Base-by-base conservation (phyloP, 2,329 filamentous ascomycete species). In the Blastomyces gilchristii region DNA sequence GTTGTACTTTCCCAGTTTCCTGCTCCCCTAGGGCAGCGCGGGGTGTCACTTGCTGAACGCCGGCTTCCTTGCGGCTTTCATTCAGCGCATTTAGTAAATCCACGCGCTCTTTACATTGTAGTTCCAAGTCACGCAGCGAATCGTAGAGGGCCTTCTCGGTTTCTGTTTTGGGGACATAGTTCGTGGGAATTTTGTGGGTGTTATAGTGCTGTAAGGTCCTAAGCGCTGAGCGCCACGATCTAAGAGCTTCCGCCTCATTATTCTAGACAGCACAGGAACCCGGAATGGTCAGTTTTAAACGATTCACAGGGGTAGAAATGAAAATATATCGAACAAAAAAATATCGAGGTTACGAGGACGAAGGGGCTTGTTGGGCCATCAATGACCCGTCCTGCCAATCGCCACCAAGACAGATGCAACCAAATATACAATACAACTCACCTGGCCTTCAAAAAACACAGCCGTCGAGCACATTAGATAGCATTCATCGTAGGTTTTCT, bases 401-500 rank as follows among this genome's bases (percentile, higher is more conserved):
- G 31, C 28, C n/a, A 37, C 53, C 37, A n/a, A 2, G 16, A 18
- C 53, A 56, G n/a, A 34, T 31, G 6, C 16, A 12, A 39, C 3
- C 37, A 41, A 22, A 39, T 31, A 16, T 28, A 34, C 14, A 57
- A 47, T 28, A 18, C 43, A 47, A 72, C 74, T 39, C 78, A 95
- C 91, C 85, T 95, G 88, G 74, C 88, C 86, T 79, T 99, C 94
- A 75, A 96, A 97, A 78, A 96, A 97, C 61, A 96, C 90, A 49
- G 93, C 93, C 1, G 92, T 97, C 16, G 92, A 97, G 77, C 92
- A 97, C 73, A 88, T 91, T 70, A 97, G 79, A 78, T 96, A 97
- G 76, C 89, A 92, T 76, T 97, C 91, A 79, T 97, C 93, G 78
- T 97, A 97, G 63, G 91, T 96, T 83, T 96, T 97, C 79, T 97